Evolutionary conservation across 2,329 filamentous ascomycete species (phyloP).

Genomic region (Arthroderma sp.): DNA sequence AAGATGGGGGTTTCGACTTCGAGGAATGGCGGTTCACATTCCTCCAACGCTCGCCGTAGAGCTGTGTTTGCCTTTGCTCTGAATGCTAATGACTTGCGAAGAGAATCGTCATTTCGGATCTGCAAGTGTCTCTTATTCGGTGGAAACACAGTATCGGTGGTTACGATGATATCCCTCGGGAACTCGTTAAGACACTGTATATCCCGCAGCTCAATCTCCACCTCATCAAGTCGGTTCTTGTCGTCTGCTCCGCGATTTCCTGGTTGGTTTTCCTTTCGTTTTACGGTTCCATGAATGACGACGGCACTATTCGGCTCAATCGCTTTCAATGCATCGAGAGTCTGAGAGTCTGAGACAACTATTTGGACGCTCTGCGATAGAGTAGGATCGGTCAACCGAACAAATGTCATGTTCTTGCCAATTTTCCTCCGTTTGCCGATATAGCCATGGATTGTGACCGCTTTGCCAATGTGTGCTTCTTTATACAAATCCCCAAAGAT

Average conservation of each 20-base stretch:
- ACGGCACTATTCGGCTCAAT: conserved; percentile 44
- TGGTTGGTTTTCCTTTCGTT: conserved; percentile 23
- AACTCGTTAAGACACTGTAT: conserved; percentile 62
- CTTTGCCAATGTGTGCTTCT: conserved; percentile 23
- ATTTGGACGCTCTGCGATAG: conserved; percentile 39
- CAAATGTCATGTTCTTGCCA: conserved; percentile 59
- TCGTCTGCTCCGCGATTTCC: background rate
- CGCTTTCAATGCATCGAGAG: conserved; percentile 32
- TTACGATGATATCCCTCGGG: conserved; percentile 63
- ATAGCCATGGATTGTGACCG: conserved; percentile 56
- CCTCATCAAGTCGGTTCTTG: conserved; percentile 21
- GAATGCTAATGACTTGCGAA: conserved; percentile 58
- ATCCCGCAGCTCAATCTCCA: conserved; percentile 51
- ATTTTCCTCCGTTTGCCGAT: conserved; percentile 56
- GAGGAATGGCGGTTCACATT: conserved; percentile 45
- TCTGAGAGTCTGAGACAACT: conserved; percentile 29
- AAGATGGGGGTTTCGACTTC: conserved; percentile 87
- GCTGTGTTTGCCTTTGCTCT: conserved; percentile 50
- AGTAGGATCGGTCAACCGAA: conserved; percentile 41
- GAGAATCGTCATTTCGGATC: conserved; percentile 57
- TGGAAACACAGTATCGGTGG: conserved; percentile 59
- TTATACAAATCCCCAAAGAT: conserved; percentile 28
- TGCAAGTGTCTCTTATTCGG: conserved; percentile 70
- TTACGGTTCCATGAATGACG: conserved; percentile 40
- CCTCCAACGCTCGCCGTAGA: conserved; percentile 44